Evolutionary conservation across 2,329 filamentous ascomycete genomes (phyloP).

Genomic region (Colletotrichum tropicale): DNA sequence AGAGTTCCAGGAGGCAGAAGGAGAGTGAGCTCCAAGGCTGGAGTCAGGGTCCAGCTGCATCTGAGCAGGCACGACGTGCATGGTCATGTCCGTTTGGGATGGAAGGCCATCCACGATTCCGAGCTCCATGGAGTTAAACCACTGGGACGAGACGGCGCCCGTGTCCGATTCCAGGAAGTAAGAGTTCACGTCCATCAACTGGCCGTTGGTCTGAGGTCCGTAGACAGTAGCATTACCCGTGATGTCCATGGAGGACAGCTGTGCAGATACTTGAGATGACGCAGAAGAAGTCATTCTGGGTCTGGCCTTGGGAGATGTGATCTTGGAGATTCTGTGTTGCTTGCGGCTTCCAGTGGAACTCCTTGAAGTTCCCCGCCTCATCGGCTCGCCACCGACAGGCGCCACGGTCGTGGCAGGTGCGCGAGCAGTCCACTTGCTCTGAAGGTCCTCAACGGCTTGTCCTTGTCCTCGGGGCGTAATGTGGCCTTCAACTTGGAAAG

Average conservation of each 20-base stretch:
- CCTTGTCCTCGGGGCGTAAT: conserved; percentile 58
- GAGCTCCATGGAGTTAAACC: conserved; percentile 54
- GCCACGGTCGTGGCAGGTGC: conserved; percentile 35
- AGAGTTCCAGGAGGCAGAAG: conserved; percentile 50
- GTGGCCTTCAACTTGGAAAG: conserved; percentile 51
- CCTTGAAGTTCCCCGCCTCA: conserved; percentile 49
- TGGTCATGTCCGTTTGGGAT: conserved; percentile 47
- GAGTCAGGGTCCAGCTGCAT: conserved; percentile 59
- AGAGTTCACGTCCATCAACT: conserved; percentile 53
- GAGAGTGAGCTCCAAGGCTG: conserved; percentile 52
- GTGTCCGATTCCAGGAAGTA: conserved; percentile 56
- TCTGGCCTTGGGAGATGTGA: conserved; percentile 45
- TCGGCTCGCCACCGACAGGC: conserved; percentile 39
- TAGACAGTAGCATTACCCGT: conserved; percentile 53
- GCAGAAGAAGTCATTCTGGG: conserved; percentile 45
- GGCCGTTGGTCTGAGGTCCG: conserved; percentile 38
- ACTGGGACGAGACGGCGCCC: conserved; percentile 50
- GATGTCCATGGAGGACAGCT: conserved; percentile 56
- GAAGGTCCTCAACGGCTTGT: conserved; percentile 50
- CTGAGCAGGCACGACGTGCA: conserved; percentile 62
- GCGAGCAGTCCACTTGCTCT: conserved; percentile 51
- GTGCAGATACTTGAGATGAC: conserved; percentile 53
- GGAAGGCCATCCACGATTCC: conserved; percentile 47
- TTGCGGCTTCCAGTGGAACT: conserved; percentile 50
- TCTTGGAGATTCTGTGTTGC: conserved; percentile 47